Evolutionary conservation across 2,329 filamentous ascomycete species (phyloP).

Genomic region (Colletotrichum caudatum): DNA sequence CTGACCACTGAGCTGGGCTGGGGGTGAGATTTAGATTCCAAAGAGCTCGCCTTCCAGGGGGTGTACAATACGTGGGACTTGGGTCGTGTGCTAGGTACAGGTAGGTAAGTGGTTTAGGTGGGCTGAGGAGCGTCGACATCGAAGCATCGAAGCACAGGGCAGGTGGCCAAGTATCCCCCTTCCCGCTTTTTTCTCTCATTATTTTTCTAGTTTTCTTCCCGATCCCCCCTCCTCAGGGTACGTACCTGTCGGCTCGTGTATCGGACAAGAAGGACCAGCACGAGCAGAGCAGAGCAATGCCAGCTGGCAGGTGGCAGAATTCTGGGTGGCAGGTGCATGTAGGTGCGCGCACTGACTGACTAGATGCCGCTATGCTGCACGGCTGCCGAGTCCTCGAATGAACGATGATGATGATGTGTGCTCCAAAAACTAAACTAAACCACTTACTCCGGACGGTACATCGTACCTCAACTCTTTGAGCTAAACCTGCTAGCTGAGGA

Average conservation of each 20-base stretch:
- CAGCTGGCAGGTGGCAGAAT: conserved; percentile 17
- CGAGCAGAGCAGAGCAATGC: neutral
- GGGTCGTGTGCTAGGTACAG: no score
- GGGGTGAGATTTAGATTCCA: conserved; percentile 5
- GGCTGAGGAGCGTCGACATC: conserved; percentile 7
- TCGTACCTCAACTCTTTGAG: no score
- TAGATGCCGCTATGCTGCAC: conserved; percentile 11
- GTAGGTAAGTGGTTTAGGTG: no score
- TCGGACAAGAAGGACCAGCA: conserved; percentile 2
- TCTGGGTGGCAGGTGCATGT: conserved; percentile 1
- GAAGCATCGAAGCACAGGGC: conserved; percentile 8
- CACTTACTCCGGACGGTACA: neutral
- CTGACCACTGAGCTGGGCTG: neutral
- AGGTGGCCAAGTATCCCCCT: conserved; percentile 1
- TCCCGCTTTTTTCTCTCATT: neutral
- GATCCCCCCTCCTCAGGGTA: neutral
- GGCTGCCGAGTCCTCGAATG: conserved; percentile 4
- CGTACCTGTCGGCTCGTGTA: neutral
- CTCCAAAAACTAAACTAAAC: neutral
- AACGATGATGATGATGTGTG: conserved; percentile 12
- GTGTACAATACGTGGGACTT: neutral
- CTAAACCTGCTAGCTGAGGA: conserved; percentile 23
- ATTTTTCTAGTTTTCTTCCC: neutral
- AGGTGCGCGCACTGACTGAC: conserved; percentile 7
- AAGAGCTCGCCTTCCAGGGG: neutral